Evolutionary conservation across 805 yeast genomes (phyloP).

Genomic region (Cyberlindnera sargentensis): DNA sequence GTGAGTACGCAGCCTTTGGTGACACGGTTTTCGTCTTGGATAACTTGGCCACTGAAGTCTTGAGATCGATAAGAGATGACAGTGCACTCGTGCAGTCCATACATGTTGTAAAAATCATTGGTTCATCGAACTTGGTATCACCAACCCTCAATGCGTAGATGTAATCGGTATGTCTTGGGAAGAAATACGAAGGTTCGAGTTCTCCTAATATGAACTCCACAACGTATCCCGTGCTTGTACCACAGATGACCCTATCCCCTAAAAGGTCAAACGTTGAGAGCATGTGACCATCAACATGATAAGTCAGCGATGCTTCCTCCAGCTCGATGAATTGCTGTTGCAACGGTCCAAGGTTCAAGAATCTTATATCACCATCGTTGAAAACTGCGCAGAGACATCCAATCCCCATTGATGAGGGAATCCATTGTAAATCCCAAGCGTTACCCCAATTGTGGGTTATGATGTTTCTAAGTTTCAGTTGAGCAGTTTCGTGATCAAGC

Average conservation of each 20-base stretch:
- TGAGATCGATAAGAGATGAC: conserved; percentile 28
- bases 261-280: conserved; percentile 46
- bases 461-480: conserved; percentile 26
- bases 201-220: conserved; percentile 40
- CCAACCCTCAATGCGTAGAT: conserved; percentile 30
- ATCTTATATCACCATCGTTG: conserved; percentile 50
- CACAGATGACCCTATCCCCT: conserved; percentile 41
- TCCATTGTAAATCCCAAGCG: conserved; percentile 34
- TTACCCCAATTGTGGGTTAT: conserved; percentile 39
- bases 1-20: conserved; percentile 24
- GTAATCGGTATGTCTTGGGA: conserved; percentile 32
- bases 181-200: conserved; percentile 30
- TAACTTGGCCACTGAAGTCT: conserved; percentile 23
- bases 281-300: conserved; percentile 21
- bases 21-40: conserved; percentile 28
- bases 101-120: conserved; percentile 28
- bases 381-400: conserved; percentile 47
- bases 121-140: conserved; percentile 28
- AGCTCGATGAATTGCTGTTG: conserved; percentile 13
- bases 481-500: conserved; percentile 24
- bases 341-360: conserved; percentile 32
- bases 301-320: conserved; percentile 21
- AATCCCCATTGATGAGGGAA: conserved; percentile 30
- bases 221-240: conserved; percentile 50
- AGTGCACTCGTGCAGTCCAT: conserved; percentile 36